These are phyloP conservation scores for Smittium culicis DNA, from an alignment of 371 early-diverging fungal species.

Conservation along the genomic window DNA sequence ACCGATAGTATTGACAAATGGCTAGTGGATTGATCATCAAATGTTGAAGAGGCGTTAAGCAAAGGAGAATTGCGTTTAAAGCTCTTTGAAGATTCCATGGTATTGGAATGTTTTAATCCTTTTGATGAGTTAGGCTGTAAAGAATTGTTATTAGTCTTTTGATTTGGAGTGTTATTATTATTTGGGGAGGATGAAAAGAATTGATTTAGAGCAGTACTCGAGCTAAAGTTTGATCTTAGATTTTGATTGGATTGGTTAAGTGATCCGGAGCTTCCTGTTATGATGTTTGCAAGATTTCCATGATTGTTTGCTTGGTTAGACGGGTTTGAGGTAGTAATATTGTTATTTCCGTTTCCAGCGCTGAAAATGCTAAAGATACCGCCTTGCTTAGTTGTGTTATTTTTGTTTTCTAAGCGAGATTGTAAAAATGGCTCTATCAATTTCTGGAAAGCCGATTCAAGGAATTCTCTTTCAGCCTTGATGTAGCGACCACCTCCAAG, in stretches of 20 bases:
- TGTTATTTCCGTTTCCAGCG: not conserved
- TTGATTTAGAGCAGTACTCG: not conserved
- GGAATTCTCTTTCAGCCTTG: constrained; percentile 50
- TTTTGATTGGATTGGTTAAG: not conserved
- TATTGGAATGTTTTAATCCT: not conserved
- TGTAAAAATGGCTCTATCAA: constrained; percentile 33
- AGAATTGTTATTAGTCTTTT: not conserved
- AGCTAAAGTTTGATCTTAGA: not conserved
- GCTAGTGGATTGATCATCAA: not conserved
- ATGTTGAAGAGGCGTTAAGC: not conserved
- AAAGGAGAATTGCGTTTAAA: not conserved
- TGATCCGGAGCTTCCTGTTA: not conserved
- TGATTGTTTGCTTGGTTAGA: not conserved
- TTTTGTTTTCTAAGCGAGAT: constrained; percentile 41
- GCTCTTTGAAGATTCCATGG: not conserved
- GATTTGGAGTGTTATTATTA: not conserved
- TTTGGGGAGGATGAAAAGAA: not conserved
- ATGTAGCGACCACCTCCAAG: constrained; percentile 78
- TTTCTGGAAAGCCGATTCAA: constrained; percentile 44
- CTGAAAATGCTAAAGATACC: constrained; percentile 4
- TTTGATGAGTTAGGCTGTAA: not conserved
- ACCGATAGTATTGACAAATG: not conserved
- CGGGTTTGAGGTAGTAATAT: too few species aligned
- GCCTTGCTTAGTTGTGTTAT: constrained; percentile 14
- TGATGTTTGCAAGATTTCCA: not conserved